Evolutionary conservation across 257 asterid genomes (phyloP), one percentile per base, ranked within the genome.

Genomic region (Gentiana dahurica): DNA sequence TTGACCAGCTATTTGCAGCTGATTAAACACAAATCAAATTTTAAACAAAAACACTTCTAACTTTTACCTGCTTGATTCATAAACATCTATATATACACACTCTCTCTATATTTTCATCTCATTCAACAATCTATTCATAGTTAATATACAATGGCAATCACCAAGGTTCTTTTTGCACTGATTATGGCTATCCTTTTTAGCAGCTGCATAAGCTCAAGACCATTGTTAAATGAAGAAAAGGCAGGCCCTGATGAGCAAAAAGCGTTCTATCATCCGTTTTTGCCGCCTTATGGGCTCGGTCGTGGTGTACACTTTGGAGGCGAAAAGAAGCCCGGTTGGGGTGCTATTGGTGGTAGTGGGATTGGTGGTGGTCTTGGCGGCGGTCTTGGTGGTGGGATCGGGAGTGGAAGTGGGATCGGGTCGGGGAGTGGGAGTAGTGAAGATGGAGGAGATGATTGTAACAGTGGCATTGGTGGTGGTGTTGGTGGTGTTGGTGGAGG

Each of bases 241-340:
- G 1, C 54, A 12, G 36, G 36, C 36, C 36, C 33, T 1, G 76
- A 60, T 15, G 58, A 38, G 35, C 73, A 63, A 8, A 60, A 59
- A 59, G 50, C 61, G 13, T 74, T 66, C 63, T 70, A 62, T 53
- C 79, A 61, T 33, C 79, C 55, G 47, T 67, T 57, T 37, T 41
- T 70, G 1, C 68, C 45, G 0, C 76, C 73, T 11, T 50, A 36
- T 3, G 72, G 59, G 6, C 34, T 70, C 0, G 58, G 65, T 24
- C 60, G 54, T 32, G 73, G 79, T 5, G 61, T 65, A 0, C 4
- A 9, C 10, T 15, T 61, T 34, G 63, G 75, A 10, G 73, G 73
- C 33, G 71, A 13, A 51, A 49, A 2, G 67, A 67, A 0, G 45
- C 67, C 55, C 57, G 63, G 49, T 49, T 66, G 72, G 69, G 54